A percentile compares a stretch with the other conserved stretches of the same genome.
phyloP scores from a whole-genome alignment of 73 alveolate genomes.

The Paramecium bursaria region DNA sequence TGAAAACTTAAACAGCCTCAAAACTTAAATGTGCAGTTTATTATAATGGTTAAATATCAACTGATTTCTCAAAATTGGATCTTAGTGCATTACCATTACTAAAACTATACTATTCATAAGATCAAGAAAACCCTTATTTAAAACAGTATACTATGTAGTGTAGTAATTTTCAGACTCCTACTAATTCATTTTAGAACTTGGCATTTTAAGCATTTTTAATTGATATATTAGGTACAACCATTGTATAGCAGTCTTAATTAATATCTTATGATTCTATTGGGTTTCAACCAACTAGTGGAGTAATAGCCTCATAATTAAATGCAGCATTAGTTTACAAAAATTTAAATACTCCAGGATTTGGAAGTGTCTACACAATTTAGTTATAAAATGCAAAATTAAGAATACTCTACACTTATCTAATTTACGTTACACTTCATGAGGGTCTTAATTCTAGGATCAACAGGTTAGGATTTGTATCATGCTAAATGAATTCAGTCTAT shows the following conservation, averaged over 20 bases:
- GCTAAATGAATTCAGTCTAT: neutral
- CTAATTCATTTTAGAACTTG: too few species aligned
- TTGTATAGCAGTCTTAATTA: neutral
- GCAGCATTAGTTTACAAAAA: neutral
- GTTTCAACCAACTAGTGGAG: neutral
- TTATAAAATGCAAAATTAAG: neutral
- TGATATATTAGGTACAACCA: conserved; percentile 16
- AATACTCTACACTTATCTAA: neutral
- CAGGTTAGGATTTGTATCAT: neutral
- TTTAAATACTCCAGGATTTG: conserved; percentile 36
- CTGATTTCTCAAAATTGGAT: too few species aligned
- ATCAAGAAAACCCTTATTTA: too few species aligned
- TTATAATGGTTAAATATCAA: too few species aligned
- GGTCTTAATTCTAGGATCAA: neutral
- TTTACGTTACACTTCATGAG: neutral
- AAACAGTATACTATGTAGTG: too few species aligned
- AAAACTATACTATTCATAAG: too few species aligned
- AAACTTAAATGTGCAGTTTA: too few species aligned
- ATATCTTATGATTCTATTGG: neutral
- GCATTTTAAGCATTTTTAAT: neutral
- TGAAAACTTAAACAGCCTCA: too few species aligned
- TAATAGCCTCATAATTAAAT: neutral
- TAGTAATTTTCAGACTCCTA: too few species aligned
- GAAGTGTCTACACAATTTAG: neutral
- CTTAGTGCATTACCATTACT: too few species aligned